phyloP scores from a whole-genome alignment of 2,329 filamentous ascomycete species.

The Hirsutella minnesotensis region DNA sequence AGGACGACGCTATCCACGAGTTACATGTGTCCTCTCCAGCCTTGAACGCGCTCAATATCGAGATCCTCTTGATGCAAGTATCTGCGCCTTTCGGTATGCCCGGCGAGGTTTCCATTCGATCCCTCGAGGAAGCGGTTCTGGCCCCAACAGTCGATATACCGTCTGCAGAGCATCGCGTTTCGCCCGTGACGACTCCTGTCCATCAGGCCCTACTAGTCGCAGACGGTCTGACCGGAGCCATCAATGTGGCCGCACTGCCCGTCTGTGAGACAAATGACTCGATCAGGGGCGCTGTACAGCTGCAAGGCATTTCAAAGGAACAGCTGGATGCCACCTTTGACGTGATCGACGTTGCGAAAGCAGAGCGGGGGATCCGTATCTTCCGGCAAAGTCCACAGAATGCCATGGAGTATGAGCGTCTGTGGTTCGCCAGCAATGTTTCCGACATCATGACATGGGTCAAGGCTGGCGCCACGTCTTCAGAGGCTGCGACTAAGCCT shows the following conservation, averaged over 20 bases:
- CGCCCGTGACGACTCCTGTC: constrained; percentile 66
- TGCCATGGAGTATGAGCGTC: constrained; percentile 58
- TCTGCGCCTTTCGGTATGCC: constrained; percentile 22
- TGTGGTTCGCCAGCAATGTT: constrained; percentile 64
- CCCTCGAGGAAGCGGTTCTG: constrained; percentile 54
- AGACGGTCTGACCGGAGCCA: constrained; percentile 58
- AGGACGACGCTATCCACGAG: constrained; percentile 36
- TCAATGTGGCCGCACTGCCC: constrained; percentile 35
- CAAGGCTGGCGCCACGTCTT: constrained; percentile 29
- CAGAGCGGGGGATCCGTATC: constrained; percentile 47
- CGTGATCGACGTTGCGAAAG: constrained; percentile 52
- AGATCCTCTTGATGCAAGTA: constrained; percentile 47
- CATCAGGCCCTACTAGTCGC: constrained; percentile 69
- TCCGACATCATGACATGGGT: constrained; percentile 57
- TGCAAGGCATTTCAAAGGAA: constrained; percentile 31
- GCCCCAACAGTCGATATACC: constrained; percentile 64
- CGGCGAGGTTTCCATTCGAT: constrained; percentile 25
- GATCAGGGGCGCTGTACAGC: constrained; percentile 45
- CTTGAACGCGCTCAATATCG: constrained; percentile 49
- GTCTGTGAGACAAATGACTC: constrained; percentile 24
- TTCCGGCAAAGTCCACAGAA: constrained; percentile 61
- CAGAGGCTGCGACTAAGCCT: constrained; percentile 43
- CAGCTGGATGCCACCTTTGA: constrained; percentile 31
- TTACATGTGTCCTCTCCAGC: constrained; percentile 51
- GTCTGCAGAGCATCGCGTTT: constrained; percentile 50